These are phyloP conservation scores for Rhododendron williamsianum DNA, from an alignment of 148 eudicot genomes.

Conservation along the genomic window DNA sequence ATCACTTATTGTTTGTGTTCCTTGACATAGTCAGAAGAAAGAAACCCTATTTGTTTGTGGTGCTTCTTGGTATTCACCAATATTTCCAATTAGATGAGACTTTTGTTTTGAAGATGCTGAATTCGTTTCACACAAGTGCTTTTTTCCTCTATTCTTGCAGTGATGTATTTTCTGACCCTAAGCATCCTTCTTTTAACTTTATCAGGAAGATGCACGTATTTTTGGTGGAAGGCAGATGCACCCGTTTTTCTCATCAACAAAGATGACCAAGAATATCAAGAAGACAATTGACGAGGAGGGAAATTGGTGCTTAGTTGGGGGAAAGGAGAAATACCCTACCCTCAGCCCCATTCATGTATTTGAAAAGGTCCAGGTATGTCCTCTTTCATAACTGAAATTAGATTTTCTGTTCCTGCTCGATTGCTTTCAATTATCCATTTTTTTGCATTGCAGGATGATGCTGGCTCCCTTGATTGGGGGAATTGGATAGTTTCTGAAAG, in stretches of 20 bases:
- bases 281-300: constrained; percentile 36
- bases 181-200: constrained; percentile 10
- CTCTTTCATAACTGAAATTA: background rate
- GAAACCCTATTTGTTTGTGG: background rate
- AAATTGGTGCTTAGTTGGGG: constrained; percentile 28
- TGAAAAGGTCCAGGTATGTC: constrained; percentile 59
- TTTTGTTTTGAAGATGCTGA: background rate
- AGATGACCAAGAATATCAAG: constrained; percentile 49
- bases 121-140: background rate
- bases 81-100: background rate
- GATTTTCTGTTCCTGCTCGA: background rate
- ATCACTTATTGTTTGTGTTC: background rate
- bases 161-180: background rate
- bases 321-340: constrained; percentile 33
- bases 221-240: constrained; percentile 82
- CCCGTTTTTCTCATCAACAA: constrained; percentile 74
- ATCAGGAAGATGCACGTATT: constrained; percentile 84
- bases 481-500: constrained; percentile 55
- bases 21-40: background rate
- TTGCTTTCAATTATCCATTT: background rate
- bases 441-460: constrained; percentile 45
- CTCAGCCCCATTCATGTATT: constrained; percentile 78
- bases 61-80: background rate
- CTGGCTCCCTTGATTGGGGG: constrained; percentile 57
- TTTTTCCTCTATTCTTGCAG: background rate